Evolutionary conservation across 257 asterid genomes (phyloP).

Genomic region (Knoxia roxburghii): DNA sequence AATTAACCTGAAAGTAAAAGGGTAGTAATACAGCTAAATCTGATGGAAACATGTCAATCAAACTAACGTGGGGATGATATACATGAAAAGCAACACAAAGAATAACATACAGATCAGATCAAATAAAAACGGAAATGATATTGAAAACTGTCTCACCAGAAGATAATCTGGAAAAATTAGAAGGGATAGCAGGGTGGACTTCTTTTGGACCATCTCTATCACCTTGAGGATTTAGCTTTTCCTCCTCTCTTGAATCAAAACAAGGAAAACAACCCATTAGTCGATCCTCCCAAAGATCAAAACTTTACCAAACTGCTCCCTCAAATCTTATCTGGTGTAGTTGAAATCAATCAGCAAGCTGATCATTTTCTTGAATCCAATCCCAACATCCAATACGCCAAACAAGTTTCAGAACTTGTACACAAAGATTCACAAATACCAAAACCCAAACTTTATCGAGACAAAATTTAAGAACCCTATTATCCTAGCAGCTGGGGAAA

Average conservation of each 20-base stretch:
- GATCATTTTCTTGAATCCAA: conserved; percentile 31
- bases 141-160: conserved; percentile 52
- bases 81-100: conserved; percentile 13
- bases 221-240: conserved; percentile 53
- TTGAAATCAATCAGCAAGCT: conserved; percentile 27
- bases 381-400: conserved; percentile 27
- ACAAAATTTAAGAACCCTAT: conserved; percentile 5
- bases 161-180: conserved; percentile 74
- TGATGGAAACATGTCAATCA: conserved; percentile 7
- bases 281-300: conserved; percentile 30
- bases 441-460: conserved; percentile 8
- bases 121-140: background rate
- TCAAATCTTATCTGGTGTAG: conserved; percentile 27
- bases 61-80: conserved; percentile 9
- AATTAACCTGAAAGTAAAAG: conserved; percentile 17
- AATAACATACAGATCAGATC: conserved; percentile 45
- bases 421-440: background rate
- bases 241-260: conserved; percentile 83
- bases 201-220: conserved; percentile 59
- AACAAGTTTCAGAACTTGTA: background rate
- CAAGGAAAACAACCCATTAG: conserved; percentile 95
- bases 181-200: conserved; percentile 45
- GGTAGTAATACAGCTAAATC: conserved; percentile 14
- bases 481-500: conserved; percentile 19
- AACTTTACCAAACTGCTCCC: conserved; percentile 21